Base-by-base conservation (phyloP, 1,284 basidiomycete species). In the Microbotryum saponariae region DNA sequence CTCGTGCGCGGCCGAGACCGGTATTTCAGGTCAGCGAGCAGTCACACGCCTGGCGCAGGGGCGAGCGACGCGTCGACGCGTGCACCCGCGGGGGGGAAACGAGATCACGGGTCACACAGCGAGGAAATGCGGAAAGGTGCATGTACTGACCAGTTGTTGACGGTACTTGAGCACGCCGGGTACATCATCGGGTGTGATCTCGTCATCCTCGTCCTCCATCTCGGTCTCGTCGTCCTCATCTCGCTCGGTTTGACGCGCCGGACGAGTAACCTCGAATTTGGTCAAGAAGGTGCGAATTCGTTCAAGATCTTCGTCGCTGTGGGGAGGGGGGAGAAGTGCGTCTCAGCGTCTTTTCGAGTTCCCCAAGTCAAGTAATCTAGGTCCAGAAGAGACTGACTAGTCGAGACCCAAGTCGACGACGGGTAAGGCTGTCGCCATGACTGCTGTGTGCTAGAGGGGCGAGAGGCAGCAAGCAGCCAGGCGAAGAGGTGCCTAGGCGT, bases 131-230 rank as follows among this genome's bases (percentile, higher is more conserved):
- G 25, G 27, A 1, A 21, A 53, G 45, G 23, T 33, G 44, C 14
- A 23, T 31, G 6, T 61, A 74, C 86, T 74, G 75, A 92, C 90
- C 75, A 98, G 79, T 73, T 93, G 88, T 57, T 83, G 81, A 83
- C 92, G 88, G 76, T 98, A 98, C 78, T 97, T 94, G 25, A 85
- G 75, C 10, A 53, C 59, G 53, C 54, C 55, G 37, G 37, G 37
- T 18, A 42, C 37, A 16, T 42, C 37, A 18, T 42, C 37, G 37
- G 37, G 37, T 18, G 37, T 42, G 9, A 42, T 46, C 21, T 59
- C 62, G 18, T 60, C 64, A 25, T 62, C 71, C 73, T 67, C 60
- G 50, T 75, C 73, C 20, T 82, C 81, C 51, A 89, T 78, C 63
- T 83, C 82, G 70, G 89, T 84, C 67, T 85, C 83, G 23, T 85